Conservation (phyloP, 2,329 filamentous ascomycete genomes). For the Periconia sp. region DNA sequence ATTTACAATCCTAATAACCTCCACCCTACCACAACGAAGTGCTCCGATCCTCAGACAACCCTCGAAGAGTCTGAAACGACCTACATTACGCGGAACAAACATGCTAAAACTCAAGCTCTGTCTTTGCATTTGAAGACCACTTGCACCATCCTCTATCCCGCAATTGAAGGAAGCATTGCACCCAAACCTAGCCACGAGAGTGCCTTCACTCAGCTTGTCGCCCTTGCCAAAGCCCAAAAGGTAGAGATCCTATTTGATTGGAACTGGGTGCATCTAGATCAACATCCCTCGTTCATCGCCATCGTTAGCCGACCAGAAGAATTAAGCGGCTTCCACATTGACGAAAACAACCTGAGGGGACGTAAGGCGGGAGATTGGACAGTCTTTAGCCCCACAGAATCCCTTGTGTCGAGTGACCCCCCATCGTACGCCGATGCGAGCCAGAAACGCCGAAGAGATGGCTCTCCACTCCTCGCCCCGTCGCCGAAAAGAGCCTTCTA, state of each 20-base stretch:
- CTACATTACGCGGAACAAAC: too few species aligned
- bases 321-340: constrained; percentile 12
- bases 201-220: constrained; percentile 6
- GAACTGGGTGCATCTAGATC: too few species aligned
- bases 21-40: too few species aligned
- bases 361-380: constrained; percentile 6
- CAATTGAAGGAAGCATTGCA: background rate
- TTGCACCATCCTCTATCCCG: constrained; percentile 4
- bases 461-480: constrained; percentile 2
- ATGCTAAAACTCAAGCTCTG: too few species aligned
- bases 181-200: constrained; percentile 8
- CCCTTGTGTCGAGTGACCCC: constrained; percentile 2
- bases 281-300: background rate
- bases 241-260: too few species aligned
- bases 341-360: constrained; percentile 1
- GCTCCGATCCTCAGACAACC: too few species aligned
- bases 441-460: constrained; percentile 13
- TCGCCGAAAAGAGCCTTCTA: constrained; percentile 13
- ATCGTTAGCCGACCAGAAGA: constrained; percentile 9
- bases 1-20: too few species aligned
- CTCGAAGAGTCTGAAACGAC: too few species aligned
- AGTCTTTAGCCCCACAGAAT: constrained; percentile 7
- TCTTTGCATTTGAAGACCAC: too few species aligned
- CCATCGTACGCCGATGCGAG: constrained; percentile 11
- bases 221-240: constrained; percentile 4